Conservation (phyloP, 345 rosid genomes). For the Melaleuca quinquenervia region DNA sequence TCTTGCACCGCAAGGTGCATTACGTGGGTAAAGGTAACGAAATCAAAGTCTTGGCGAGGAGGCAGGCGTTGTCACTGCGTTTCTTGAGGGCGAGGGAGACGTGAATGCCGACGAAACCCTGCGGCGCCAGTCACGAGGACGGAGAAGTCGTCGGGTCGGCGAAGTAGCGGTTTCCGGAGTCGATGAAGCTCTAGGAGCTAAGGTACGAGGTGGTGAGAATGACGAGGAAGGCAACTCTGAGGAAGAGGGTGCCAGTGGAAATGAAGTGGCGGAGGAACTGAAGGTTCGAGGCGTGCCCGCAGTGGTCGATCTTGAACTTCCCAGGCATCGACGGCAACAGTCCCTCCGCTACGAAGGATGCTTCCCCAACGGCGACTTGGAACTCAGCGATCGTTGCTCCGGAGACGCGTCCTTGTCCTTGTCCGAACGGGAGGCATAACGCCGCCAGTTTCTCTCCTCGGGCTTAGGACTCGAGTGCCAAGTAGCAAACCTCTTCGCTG, state of each 20-base stretch:
- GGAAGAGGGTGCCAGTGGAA: slow-evolving; percentile 35
- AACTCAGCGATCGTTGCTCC: background rate
- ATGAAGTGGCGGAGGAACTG: slow-evolving; percentile 36
- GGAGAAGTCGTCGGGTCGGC: slow-evolving; percentile 14
- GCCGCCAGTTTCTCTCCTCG: background rate
- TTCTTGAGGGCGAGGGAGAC: slow-evolving; percentile 20
- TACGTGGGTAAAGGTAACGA: slow-evolving; percentile 21
- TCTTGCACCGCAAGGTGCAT: slow-evolving; percentile 33
- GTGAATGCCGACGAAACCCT: slow-evolving; percentile 24
- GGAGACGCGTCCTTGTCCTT: background rate
- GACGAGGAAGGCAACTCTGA: slow-evolving; percentile 35
- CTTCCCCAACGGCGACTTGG: slow-evolving; percentile 22
- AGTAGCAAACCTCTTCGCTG: background rate
- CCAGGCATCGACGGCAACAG: slow-evolving; percentile 43
- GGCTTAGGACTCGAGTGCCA: background rate
- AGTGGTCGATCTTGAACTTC: slow-evolving; percentile 37
- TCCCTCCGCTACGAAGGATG: slow-evolving; percentile 24
- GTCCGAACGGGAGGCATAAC: background rate
- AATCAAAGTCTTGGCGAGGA: slow-evolving; percentile 20
- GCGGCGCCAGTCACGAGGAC: slow-evolving; percentile 31
- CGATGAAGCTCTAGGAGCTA: slow-evolving; percentile 33
- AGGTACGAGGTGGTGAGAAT: slow-evolving; percentile 37
- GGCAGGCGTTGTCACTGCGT: slow-evolving; percentile 24
- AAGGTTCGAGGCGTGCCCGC: slow-evolving; percentile 12
- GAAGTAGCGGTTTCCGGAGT: slow-evolving; percentile 23